Evolutionary conservation across 2,329 filamentous ascomycete species (phyloP), one percentile per base, ranked within the genome.

Genomic region (Didymella lethalis): DNA sequence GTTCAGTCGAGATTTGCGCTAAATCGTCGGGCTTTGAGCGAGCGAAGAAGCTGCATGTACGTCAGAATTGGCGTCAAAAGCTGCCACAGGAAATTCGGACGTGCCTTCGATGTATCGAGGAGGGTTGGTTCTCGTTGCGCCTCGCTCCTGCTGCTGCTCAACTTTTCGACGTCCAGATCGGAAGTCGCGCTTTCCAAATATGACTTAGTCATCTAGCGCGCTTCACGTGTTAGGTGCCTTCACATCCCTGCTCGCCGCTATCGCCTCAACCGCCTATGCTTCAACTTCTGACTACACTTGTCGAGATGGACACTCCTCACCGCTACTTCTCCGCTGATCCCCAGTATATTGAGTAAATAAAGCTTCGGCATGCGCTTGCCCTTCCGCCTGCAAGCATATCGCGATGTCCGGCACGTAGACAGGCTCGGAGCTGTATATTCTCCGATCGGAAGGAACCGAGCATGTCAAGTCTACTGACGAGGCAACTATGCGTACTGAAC

Each of bases 131-230:
- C 36, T 49, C 48, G 61, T 66, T 71, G 66, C 65, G 55, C 49
- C 48, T 59, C 40, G 46, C 38, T 32, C 38, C 43, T 48, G 53
- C 48, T 25, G 52, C 59, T 38, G 50, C 66, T 41, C 56, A 70
- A 65, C 67, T 70, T 69, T 71, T 64, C 61, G 61, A 60, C 41
- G 56, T 64, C 32, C 46, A n/a, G 36, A 31, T 53, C 45, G 49
- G 44, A 61, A 47, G 34, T 47, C 46, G 58, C 59, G 50, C 58
- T 64, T 60, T 49, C 64, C 54, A 10, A 31, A 56, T 59, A 25
- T 5, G 38, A 66, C 2, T 43, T 68, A 66, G 64, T 26, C 10
- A 1, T 28, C 1, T 23, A 32, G 50, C 50, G 32, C 52, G 58
- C 50, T 47, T 54, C 64, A 66, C 64, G 59, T 66, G 63, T 26